Base-by-base conservation (phyloP, 768 basidiomycete genomes). In the Heimioporus sp. region DNA sequence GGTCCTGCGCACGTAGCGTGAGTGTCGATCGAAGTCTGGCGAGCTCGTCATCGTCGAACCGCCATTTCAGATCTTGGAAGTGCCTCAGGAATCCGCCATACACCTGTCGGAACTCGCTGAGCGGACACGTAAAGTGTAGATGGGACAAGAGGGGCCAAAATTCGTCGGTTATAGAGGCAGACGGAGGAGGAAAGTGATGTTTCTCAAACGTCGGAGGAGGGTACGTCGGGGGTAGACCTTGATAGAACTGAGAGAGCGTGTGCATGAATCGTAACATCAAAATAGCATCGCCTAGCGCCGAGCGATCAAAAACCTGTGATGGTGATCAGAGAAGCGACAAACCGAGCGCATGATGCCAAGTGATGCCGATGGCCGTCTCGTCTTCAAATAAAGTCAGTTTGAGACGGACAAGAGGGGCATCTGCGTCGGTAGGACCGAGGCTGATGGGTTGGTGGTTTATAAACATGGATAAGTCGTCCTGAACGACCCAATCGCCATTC, bases 271-370 rank as follows among this genome's bases (percentile, higher is more conserved):
- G 61, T 7, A 51, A 38, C 2, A 69, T 42, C 15, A 53, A 36
- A 9, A 46, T 46, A 9, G 58, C 68, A 45, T 70, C 68, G 2
- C 68, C 68, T 68, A 38, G 32, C 19, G 10, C 13, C 21, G 30
- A 32, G 15, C 5, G 3, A n/a, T 54, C 31, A 51, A 43, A 17
- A 3, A 6, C 8, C 10, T 13, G 21, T n/a, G 28, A 11, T 10
- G 5, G 4, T 10, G 32, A 15, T 21, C 32, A 11, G 10, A 43
- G 34, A 11, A 46, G 11, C 10, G 16, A 41, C 47, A 5, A 48
- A 66, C 68, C 68, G 9, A 70, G 65, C 11, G 57, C 54, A 49
- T 68, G 68, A 39, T 67, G 48, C 68, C 67, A 69, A 3, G 66
- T 62, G 7, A 62, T 47, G 11, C 62, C 68, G 28, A 69, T 52